Evolutionary conservation across 2,329 filamentous ascomycete species (phyloP).

Genomic region (Trichoderma sp.): DNA sequence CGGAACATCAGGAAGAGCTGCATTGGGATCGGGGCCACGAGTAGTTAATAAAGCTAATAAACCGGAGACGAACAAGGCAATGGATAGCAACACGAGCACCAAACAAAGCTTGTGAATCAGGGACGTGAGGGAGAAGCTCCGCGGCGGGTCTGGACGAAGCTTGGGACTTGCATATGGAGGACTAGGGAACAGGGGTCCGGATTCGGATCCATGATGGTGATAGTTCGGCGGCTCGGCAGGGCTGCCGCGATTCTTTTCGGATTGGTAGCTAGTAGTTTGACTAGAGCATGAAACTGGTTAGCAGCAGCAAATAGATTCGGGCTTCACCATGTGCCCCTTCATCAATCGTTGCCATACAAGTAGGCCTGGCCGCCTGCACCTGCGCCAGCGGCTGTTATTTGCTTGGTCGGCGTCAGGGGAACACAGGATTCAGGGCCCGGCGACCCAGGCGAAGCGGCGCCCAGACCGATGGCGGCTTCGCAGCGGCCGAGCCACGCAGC

Average conservation of each 20-base stretch:
- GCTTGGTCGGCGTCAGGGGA: constrained; percentile 10
- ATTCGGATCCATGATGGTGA: constrained; percentile 11
- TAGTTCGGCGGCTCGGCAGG: constrained; percentile 12
- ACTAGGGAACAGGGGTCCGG: constrained; percentile 1
- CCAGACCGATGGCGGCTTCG: constrained; percentile 15
- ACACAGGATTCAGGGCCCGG: constrained; percentile 11
- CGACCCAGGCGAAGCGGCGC: constrained; percentile 8
- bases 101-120: constrained; percentile 20
- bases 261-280: not conserved
- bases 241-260: constrained; percentile 7
- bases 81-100: constrained; percentile 4
- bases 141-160: constrained; percentile 6
- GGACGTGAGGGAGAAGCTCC: constrained; percentile 13
- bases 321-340: constrained; percentile 14
- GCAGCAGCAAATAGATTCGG: not conserved
- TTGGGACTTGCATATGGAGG: constrained; percentile 8
- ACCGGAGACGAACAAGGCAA: constrained; percentile 4
- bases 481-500: constrained; percentile 11
- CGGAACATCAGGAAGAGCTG: not conserved
- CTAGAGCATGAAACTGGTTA: constrained; percentile 11
- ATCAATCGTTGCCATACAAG: constrained; percentile 3
- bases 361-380: not conserved
- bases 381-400: not conserved
- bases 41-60: constrained; percentile 14
- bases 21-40: not conserved